These are phyloP conservation scores for Botrytis pseudocinerea DNA, from an alignment of 2,329 filamentous ascomycete species.

Conservation along the genomic window DNA sequence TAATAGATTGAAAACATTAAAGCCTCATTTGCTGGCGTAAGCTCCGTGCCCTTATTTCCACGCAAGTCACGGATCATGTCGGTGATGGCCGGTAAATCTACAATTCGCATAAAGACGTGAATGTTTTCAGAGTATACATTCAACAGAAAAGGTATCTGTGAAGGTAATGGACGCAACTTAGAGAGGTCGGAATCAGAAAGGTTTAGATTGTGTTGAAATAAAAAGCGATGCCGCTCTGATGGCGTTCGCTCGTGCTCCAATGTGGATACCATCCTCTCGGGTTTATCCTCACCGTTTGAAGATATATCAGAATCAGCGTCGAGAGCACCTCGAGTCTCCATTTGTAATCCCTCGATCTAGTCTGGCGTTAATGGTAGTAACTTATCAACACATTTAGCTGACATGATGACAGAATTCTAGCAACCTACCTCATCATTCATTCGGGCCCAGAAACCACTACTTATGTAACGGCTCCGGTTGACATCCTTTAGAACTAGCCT, in stretches of 20 bases:
- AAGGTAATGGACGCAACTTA: constrained; percentile 53
- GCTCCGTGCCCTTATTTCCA: constrained; percentile 35
- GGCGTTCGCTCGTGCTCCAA: constrained; percentile 47
- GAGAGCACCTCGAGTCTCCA: constrained; percentile 40
- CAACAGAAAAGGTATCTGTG: constrained; percentile 55
- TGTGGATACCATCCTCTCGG: constrained; percentile 40
- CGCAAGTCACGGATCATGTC: constrained; percentile 45
- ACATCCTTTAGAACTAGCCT: constrained; percentile 50
- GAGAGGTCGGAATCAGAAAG: constrained; percentile 40
- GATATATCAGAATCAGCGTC: constrained; percentile 41
- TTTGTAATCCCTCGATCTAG: constrained; percentile 49
- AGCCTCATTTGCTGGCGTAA: constrained; percentile 51
- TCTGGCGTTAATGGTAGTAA: constrained; percentile 29
- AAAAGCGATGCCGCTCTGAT: constrained; percentile 51
- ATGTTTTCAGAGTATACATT: constrained; percentile 54
- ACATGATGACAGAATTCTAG: not conserved
- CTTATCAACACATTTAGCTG: constrained; percentile 20
- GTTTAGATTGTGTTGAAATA: constrained; percentile 51
- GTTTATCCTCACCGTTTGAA: constrained; percentile 44
- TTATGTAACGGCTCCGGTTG: constrained; percentile 47
- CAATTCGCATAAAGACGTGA: constrained; percentile 47
- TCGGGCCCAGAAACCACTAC: constrained; percentile 56
- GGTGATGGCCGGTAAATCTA: constrained; percentile 50
- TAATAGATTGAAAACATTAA: constrained; percentile 60
- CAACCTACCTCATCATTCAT: constrained; percentile 55